phyloP scores from a whole-genome alignment of 2,329 filamentous ascomycete species.

The Neodidymelliopsis sp. region DNA sequence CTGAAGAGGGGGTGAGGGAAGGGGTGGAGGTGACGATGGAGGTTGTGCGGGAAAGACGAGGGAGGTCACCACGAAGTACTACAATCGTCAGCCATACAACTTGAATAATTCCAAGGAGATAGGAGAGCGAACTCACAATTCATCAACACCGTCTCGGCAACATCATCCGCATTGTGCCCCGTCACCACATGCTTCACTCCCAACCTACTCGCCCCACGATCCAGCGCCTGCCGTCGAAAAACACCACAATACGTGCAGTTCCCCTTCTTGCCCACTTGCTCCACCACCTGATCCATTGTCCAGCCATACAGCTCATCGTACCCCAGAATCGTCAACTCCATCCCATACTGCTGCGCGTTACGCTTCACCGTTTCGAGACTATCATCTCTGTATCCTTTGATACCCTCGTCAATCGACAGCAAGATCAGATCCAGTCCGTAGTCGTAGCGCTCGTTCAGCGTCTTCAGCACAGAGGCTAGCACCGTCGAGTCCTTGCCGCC shows the following conservation, averaged over 20 bases:
- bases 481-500: constrained; percentile 98
- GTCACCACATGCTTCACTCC: constrained; percentile 94
- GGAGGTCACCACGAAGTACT: constrained; percentile 85
- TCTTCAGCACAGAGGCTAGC: constrained; percentile 91
- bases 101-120: background rate
- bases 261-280: constrained; percentile 94
- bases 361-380: constrained; percentile 95
- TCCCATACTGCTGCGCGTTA: constrained; percentile 88
- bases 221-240: constrained; percentile 90
- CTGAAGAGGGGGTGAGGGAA: constrained; percentile 25
- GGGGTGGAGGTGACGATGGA: constrained; percentile 76
- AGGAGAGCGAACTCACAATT: constrained; percentile 60
- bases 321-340: constrained; percentile 90
- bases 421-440: constrained; percentile 88
- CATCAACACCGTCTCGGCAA: constrained; percentile 98
- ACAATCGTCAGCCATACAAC: constrained; percentile 19
- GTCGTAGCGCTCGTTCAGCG: constrained; percentile 85
- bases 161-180: constrained; percentile 96
- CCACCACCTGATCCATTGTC: constrained; percentile 99
- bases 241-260: constrained; percentile 99
- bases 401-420: constrained; percentile 94
- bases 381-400: constrained; percentile 96
- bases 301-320: constrained; percentile 96
- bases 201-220: constrained; percentile 86
- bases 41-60: constrained; percentile 85